A percentile compares a stretch with the other conserved stretches of the same genome.
Conservation (phyloP, 2,329 filamentous ascomycete genomes). For the Zymoseptoria pseudotritici region DNA sequence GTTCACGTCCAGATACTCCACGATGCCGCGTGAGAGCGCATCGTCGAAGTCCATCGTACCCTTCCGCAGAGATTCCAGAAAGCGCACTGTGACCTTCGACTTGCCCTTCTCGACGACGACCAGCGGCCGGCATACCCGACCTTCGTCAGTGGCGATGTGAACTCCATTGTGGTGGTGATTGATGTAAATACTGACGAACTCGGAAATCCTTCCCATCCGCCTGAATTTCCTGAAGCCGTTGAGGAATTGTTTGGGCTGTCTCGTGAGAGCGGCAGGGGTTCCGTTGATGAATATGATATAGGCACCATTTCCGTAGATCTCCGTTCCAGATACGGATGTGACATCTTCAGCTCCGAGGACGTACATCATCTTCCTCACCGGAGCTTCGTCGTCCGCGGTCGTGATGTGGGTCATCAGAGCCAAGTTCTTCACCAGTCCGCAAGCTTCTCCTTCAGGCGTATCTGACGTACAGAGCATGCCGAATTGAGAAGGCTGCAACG, state of each 20-base stretch:
- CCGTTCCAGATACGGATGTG: constrained; percentile 69
- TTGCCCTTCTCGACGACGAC: constrained; percentile 88
- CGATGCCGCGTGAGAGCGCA: constrained; percentile 78
- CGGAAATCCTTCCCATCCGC: constrained; percentile 83
- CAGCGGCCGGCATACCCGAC: constrained; percentile 88
- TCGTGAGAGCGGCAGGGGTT: constrained; percentile 81
- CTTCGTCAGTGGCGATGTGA: constrained; percentile 94
- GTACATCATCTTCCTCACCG: constrained; percentile 79
- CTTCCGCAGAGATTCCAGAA: constrained; percentile 72
- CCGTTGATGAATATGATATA: constrained; percentile 95
- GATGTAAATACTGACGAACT: constrained; percentile 94
- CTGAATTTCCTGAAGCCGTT: constrained; percentile 78
- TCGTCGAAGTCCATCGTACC: constrained; percentile 88
- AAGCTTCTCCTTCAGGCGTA: constrained; percentile 96
- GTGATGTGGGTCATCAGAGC: constrained; percentile 99
- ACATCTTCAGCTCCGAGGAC: constrained; percentile 79
- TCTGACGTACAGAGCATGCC: constrained; percentile 97
- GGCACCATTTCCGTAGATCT: constrained; percentile 75
- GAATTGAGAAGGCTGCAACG: constrained; percentile 93
- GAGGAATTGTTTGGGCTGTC: constrained; percentile 79
- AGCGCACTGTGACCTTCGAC: constrained; percentile 69
- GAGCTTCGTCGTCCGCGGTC: constrained; percentile 87
- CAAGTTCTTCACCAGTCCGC: constrained; percentile 94
- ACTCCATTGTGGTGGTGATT: constrained; percentile 88
- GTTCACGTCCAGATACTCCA: constrained; percentile 96